Percentiles rank a stretch among this genome's conserved stretches.
phyloP scores from a whole-genome alignment of 345 rosid genomes.

The Anastatica hierochuntica region DNA sequence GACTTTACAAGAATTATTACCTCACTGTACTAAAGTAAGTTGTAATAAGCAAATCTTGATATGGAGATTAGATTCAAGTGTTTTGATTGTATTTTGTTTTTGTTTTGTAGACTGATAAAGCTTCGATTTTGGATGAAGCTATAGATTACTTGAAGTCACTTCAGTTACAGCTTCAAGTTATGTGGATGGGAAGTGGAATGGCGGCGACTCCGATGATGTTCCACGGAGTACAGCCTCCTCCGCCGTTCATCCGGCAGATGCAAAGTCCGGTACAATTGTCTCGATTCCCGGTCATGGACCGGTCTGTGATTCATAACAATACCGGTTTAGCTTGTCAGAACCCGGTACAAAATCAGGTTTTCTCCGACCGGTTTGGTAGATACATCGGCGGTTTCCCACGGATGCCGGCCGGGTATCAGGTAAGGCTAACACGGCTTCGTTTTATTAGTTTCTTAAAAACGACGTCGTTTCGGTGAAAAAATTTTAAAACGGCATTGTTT shows the following conservation, averaged over 20 bases:
- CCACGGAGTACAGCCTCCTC: constrained; percentile 57
- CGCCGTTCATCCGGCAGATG: constrained; percentile 37
- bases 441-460: too few relatives aligned
- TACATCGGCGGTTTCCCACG: constrained; percentile 41
- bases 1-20: constrained; percentile 81
- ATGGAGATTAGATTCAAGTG: too few relatives aligned
- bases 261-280: constrained; percentile 37
- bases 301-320: constrained; percentile 31
- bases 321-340: constrained; percentile 34
- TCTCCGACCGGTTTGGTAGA: constrained; percentile 44
- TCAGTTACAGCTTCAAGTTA: constrained; percentile 92
- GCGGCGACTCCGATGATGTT: constrained; percentile 61
- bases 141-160: constrained; percentile 82
- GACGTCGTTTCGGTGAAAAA: too few relatives aligned
- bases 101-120: constrained; percentile 80
- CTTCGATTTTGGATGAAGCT: constrained; percentile 90
- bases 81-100: too few relatives aligned
- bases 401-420: too few relatives aligned
- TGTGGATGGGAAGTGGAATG: constrained; percentile 92
- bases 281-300: constrained; percentile 33
- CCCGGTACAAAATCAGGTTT: constrained; percentile 33
- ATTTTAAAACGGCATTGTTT: too few relatives aligned
- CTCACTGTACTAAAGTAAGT: constrained; percentile 77
- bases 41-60: too few relatives aligned
- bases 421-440: too few relatives aligned